Evolutionary conservation across 495 filamentous ascomycete species (phyloP).

Genomic region (Daldinia decipiens): DNA sequence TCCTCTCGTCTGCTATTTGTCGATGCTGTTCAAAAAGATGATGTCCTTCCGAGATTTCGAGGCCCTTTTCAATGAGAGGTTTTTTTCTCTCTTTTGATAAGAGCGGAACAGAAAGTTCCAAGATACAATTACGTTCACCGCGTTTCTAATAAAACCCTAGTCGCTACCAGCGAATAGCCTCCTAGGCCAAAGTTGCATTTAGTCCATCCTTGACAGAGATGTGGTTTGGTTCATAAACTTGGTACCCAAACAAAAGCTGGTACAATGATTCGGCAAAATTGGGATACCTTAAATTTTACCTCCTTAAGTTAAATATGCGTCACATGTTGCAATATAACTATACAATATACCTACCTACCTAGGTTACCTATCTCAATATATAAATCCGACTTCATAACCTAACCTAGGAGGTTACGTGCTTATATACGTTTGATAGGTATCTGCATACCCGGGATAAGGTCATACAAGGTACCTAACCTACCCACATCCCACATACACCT

Average conservation of each 20-base stretch:
- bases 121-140: slow-evolving; percentile 23
- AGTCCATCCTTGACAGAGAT: slow-evolving; percentile 15
- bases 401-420: neutral
- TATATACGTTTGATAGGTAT: slow-evolving; percentile 1
- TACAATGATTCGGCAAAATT: slow-evolving; percentile 5
- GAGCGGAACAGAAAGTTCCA: slow-evolving; percentile 13
- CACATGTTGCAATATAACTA: neutral
- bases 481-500: neutral
- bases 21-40: slow-evolving; percentile 11
- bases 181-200: slow-evolving; percentile 8
- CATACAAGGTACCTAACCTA: slow-evolving; percentile 2
- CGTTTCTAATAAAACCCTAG: slow-evolving; percentile 16
- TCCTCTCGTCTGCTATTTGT: slow-evolving; percentile 23
- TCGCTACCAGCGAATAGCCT: neutral
- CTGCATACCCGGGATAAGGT: neutral
- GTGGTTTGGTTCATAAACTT: slow-evolving; percentile 12
- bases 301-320: slow-evolving; percentile 1
- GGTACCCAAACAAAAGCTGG: slow-evolving; percentile 6
- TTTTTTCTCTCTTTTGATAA: slow-evolving; percentile 2
- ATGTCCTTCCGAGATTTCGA: slow-evolving; percentile 12
- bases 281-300: neutral
- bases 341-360: slow-evolving; percentile 2
- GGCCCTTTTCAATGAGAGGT: slow-evolving; percentile 16
- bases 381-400: neutral
- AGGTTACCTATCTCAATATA: neutral